Percentiles rank a stretch among this genome's conserved stretches.
phyloP scores from a whole-genome alignment of 345 rosid genomes.

The Gynandropsis gynandra region DNA sequence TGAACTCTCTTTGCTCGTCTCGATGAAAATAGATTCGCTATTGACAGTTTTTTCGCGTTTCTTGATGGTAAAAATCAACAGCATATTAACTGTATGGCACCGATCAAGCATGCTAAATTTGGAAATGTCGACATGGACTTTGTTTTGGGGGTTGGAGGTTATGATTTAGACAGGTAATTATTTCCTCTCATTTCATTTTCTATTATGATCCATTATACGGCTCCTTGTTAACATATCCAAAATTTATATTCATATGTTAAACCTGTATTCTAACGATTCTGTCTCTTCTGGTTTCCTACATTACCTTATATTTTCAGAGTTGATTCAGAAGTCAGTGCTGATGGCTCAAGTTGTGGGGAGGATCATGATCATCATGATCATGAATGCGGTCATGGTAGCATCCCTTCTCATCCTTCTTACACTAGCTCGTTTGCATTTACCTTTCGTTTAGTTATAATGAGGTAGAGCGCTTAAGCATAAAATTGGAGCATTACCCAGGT shows the following conservation, averaged over 20 bases:
- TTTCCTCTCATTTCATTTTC: neutral
- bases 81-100: slow-evolving; percentile 66
- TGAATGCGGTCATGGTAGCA: slow-evolving; percentile 34
- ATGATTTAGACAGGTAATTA: slow-evolving; percentile 61
- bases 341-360: slow-evolving; percentile 26
- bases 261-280: neutral
- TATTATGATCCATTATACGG: neutral
- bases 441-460: too few species aligned
- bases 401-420: too few species aligned
- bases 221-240: neutral
- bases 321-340: slow-evolving; percentile 45
- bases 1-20: neutral
- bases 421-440: neutral
- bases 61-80: slow-evolving; percentile 14
- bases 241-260: neutral
- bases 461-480: too few species aligned
- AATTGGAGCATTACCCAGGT: too few species aligned
- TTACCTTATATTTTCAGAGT: slow-evolving; percentile 37
- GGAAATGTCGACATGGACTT: slow-evolving; percentile 69
- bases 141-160: slow-evolving; percentile 73
- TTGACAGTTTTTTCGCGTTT: neutral
- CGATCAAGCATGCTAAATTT: slow-evolving; percentile 44
- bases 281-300: neutral
- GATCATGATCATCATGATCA: slow-evolving; percentile 35
- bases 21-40: neutral